phyloP scores from a whole-genome alignment of 1,139 yeast species.

The Suhomyces bribrorum region DNA sequence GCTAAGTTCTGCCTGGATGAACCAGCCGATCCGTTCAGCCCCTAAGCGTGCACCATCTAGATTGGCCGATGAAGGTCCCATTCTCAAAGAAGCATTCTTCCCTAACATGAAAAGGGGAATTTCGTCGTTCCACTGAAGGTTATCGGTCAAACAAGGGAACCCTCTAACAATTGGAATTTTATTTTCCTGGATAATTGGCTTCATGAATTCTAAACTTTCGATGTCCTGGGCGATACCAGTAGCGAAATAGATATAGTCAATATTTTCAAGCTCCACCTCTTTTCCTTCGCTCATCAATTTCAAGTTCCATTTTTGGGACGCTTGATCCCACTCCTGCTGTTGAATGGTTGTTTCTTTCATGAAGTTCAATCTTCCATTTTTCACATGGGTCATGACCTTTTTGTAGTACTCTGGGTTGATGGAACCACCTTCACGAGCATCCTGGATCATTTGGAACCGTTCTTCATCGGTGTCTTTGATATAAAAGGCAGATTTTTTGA shows the following conservation, averaged over 20 bases:
- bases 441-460: conserved; percentile 40
- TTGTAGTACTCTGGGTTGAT: conserved; percentile 50
- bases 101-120: conserved; percentile 47
- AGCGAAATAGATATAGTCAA: conserved; percentile 46
- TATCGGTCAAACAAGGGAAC: conserved; percentile 47
- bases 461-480: conserved; percentile 47
- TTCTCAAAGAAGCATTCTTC: conserved; percentile 44
- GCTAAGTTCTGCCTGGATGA: conserved; percentile 28
- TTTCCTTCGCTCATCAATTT: conserved; percentile 7
- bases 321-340: conserved; percentile 24
- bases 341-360: conserved; percentile 26
- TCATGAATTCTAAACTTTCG: conserved; percentile 30
- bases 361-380: conserved; percentile 29
- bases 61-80: conserved; percentile 54
- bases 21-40: conserved; percentile 50
- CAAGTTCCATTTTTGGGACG: conserved; percentile 17
- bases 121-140: conserved; percentile 43
- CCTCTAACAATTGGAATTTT: conserved; percentile 39
- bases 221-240: conserved; percentile 44
- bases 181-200: conserved; percentile 24
- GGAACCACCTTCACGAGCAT: conserved; percentile 51
- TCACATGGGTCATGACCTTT: conserved; percentile 31
- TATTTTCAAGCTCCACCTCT: conserved; percentile 11
- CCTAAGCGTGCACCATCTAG: conserved; percentile 51
- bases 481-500: conserved; percentile 45